Conservation (phyloP, 2,329 filamentous ascomycete species). For the Diaporthe citriasiana region DNA sequence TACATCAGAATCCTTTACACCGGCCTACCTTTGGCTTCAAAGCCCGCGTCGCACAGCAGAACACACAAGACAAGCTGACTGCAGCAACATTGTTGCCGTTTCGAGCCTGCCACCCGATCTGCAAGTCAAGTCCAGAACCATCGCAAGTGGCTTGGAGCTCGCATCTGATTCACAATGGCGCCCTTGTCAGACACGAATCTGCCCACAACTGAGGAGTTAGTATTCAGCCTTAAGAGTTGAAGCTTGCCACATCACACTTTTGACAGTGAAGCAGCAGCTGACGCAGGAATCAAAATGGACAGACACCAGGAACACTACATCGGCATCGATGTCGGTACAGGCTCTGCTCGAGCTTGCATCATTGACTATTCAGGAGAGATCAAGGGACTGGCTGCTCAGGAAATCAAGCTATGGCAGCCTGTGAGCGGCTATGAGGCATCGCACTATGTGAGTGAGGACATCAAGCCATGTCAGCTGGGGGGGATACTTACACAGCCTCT, state of each 20-base stretch:
- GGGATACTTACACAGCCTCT: neutral
- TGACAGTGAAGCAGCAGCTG: conserved; percentile 15
- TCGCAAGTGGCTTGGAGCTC: conserved; percentile 19
- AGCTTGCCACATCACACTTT: conserved; percentile 11
- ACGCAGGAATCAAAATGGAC: conserved; percentile 20
- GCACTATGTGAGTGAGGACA: conserved; percentile 69
- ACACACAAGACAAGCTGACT: conserved; percentile 25
- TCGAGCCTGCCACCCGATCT: conserved; percentile 11
- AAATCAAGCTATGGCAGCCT: conserved; percentile 86
- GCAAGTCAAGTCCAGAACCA: neutral
- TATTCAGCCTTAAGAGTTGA: conserved; percentile 1
- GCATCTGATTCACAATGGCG: conserved; percentile 29
- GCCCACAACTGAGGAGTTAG: conserved; percentile 42
- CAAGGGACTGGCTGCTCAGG: conserved; percentile 78
- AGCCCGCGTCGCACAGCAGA: conserved; percentile 27
- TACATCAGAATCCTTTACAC: conserved; percentile 5
- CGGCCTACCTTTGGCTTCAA: neutral
- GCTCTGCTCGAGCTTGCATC: conserved; percentile 94
- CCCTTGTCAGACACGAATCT: conserved; percentile 32
- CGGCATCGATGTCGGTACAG: conserved; percentile 96
- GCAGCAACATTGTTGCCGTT: conserved; percentile 2
- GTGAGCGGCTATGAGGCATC: conserved; percentile 69
- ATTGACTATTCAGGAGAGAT: conserved; percentile 95
- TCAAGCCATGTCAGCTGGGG: too few relatives aligned
- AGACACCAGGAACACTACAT: conserved; percentile 72